These are phyloP conservation scores for Penicillium glabrum DNA, from an alignment of 2,329 filamentous ascomycete species.

Conservation along the genomic window DNA sequence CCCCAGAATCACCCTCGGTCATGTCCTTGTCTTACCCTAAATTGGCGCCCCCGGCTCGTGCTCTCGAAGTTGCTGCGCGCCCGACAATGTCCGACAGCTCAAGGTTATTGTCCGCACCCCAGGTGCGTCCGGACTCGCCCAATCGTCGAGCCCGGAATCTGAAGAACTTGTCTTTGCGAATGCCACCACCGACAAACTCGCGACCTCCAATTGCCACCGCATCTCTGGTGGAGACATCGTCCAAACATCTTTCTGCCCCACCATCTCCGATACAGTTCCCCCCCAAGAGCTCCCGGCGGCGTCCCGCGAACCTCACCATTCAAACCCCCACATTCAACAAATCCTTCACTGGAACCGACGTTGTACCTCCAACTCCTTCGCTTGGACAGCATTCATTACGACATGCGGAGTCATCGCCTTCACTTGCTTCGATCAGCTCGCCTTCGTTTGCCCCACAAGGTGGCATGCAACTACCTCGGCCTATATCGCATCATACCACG, in stretches of 20 bases:
- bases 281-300: slow-evolving; percentile 54
- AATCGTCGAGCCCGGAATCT: slow-evolving; percentile 55
- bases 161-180: slow-evolving; percentile 64
- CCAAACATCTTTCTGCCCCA: slow-evolving; percentile 49
- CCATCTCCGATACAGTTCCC: slow-evolving; percentile 59
- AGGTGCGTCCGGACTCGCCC: slow-evolving; percentile 41
- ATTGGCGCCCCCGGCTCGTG: slow-evolving; percentile 32
- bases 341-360: slow-evolving; percentile 49
- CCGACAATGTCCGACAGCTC: slow-evolving; percentile 31
- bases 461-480: slow-evolving; percentile 52
- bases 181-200: slow-evolving; percentile 47
- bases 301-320: slow-evolving; percentile 61
- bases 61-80: slow-evolving; percentile 25
- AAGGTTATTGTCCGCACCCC: slow-evolving; percentile 22
- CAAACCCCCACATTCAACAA: slow-evolving; percentile 54
- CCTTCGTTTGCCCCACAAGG: slow-evolving; percentile 49
- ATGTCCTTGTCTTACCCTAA: slow-evolving; percentile 57
- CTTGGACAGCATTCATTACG: slow-evolving; percentile 53
- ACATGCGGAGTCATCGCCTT: slow-evolving; percentile 61
- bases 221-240: slow-evolving; percentile 46
- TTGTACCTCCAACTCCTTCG: slow-evolving; percentile 59
- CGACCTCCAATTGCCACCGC: slow-evolving; percentile 51
- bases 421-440: slow-evolving; percentile 44
- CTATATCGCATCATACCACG: slow-evolving; percentile 32
- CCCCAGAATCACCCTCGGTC: slow-evolving; percentile 82